Conservation (phyloP, 129 eudicot genomes). For the Calendula officinalis region DNA sequence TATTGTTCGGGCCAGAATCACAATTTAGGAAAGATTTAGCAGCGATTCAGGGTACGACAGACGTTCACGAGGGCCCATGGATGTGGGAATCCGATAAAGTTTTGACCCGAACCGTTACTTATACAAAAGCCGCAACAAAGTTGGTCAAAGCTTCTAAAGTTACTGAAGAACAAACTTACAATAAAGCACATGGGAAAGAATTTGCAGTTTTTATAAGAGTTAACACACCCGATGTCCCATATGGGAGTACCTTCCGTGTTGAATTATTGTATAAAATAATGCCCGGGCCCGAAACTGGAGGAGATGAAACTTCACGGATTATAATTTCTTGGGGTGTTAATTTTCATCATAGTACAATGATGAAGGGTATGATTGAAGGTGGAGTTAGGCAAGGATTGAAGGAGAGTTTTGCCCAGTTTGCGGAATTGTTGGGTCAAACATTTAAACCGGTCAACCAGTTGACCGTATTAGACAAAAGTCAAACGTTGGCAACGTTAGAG, state of each 20-base stretch:
- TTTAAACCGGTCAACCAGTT: conserved; percentile 29
- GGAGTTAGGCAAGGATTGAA: conserved; percentile 89
- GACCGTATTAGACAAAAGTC: conserved; percentile 52
- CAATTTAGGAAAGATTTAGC: conserved; percentile 56
- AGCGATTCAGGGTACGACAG: conserved; percentile 60
- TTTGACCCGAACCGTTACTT: conserved; percentile 61
- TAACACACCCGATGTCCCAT: conserved; percentile 89
- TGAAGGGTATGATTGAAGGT: conserved; percentile 83
- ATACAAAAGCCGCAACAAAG: conserved; percentile 63
- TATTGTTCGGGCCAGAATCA: conserved; percentile 64
- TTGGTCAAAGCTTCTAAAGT: conserved; percentile 82
- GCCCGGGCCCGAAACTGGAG: conserved; percentile 45
- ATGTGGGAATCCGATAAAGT: conserved; percentile 51
- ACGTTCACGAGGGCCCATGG: conserved; percentile 82
- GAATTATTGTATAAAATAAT: conserved; percentile 70
- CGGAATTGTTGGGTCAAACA: conserved; percentile 50
- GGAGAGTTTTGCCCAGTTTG: conserved; percentile 79
- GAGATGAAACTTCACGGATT: conserved; percentile 64
- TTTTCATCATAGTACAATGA: conserved; percentile 76
- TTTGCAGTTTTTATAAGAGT: conserved; percentile 61
- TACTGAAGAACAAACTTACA: conserved; percentile 76
- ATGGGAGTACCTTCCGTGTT: conserved; percentile 67
- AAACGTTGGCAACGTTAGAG: conserved; percentile 49
- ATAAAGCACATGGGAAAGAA: conserved; percentile 65
- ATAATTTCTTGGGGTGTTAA: conserved; percentile 68